phyloP scores from a whole-genome alignment of 2,329 filamentous ascomycete species.

The Pseudogymnoascus sp. region DNA sequence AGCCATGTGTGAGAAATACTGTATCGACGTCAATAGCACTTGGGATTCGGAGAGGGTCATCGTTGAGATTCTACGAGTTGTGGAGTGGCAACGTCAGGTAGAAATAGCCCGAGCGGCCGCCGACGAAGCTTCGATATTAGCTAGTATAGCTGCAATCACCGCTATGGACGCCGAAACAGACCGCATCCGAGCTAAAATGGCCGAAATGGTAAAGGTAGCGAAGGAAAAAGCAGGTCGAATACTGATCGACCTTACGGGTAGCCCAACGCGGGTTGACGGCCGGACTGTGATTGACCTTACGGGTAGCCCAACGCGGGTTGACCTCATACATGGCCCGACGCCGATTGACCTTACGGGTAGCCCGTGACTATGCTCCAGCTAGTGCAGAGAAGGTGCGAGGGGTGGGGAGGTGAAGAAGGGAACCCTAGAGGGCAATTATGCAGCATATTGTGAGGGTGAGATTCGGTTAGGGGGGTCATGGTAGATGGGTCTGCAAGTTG shows the following conservation, averaged over 20 bases:
- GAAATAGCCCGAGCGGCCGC: neutral
- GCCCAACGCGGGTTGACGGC: neutral
- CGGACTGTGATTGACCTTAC: neutral
- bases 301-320: neutral
- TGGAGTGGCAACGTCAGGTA: neutral
- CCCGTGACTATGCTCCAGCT: neutral
- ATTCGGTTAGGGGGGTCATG: neutral
- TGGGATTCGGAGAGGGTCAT: neutral
- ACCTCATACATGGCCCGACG: neutral
- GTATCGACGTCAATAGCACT: neutral
- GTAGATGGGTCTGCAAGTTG: neutral
- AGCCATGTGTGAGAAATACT: neutral
- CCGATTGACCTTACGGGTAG: neutral
- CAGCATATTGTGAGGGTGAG: neutral
- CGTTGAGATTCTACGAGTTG: neutral
- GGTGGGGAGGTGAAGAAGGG: neutral
- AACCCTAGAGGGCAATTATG: neutral
- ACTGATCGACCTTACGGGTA: neutral
- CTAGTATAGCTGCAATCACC: neutral
- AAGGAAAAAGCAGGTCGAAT: neutral
- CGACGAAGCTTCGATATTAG: neutral
- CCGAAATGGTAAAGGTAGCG: neutral
- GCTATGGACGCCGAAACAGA: neutral
- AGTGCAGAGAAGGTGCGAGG: neutral
- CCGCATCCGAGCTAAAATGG: neutral